Base-by-base conservation (phyloP, 805 yeast genomes). In the Scheffersomyces coipomensis region DNA sequence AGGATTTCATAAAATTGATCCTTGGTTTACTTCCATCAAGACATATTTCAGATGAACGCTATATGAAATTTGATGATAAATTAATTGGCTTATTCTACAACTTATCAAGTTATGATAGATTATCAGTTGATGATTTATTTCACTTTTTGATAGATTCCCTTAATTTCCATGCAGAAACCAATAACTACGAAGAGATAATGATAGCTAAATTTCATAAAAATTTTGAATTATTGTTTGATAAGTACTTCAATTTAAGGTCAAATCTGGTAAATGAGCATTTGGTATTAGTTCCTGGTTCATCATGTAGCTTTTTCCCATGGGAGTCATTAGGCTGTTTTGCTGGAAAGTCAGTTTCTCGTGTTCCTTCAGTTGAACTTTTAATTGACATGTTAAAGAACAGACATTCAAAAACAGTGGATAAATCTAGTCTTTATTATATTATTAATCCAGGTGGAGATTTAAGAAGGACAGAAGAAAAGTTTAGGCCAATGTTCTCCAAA, bases 361-460 rank as follows among this genome's bases (percentile, higher is more conserved):
- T 89, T 59, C 95, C 97, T 0, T 84, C 95, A 0, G 46, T 62
- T 12, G 52, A 58, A 1, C 50, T 72, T 33, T 58, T 88, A 12
- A 33, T 60, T 1, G 61, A 71, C 2, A 42, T 73, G 35, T 66
- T 74, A 33, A 51, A 39, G 39, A 21, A 37, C 5, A 40, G 43
- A 19, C 15, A 19, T 16, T 25, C 23, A 3, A 7, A 13, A 11
- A 23, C 24, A 2, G n/a, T 17, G 13, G 19, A 42, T 27, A 12
- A 32, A 26, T 15, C 38, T 15, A 33, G 40, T 16, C 18, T 40
- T 10, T 40, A 38, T 19, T 85, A 82, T 60, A 59, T 93, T 15
- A 64, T 93, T 17, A 90, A 93, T 49, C 98, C 99, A 0, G 83
- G 81, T 0, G 81, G 83, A 3, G 97, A 93, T 56, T 69, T 93